Conservation (phyloP, 371 early-diverging fungal species). For the Saksenaea vasiformis region DNA sequence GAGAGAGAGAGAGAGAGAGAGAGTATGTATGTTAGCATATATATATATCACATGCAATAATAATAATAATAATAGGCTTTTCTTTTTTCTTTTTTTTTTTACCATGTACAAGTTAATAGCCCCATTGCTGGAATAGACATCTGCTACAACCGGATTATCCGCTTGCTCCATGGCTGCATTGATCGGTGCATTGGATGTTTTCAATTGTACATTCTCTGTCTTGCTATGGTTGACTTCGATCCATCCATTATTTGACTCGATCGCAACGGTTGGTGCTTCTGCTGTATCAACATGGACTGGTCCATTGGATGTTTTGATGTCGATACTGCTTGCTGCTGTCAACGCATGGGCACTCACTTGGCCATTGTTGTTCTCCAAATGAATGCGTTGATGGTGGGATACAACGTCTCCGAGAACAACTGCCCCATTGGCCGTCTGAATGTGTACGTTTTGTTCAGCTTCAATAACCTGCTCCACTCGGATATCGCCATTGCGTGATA, state of each 20-base stretch:
- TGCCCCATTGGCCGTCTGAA: slow-evolving; percentile 19
- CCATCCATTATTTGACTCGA: background rate
- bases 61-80: background rate
- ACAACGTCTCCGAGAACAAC: background rate
- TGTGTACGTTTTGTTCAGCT: slow-evolving; percentile 6
- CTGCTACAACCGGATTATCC: slow-evolving; percentile 6
- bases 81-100: slow-evolving; percentile 1
- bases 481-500: slow-evolving; percentile 17
- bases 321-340: slow-evolving; percentile 11
- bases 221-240: background rate
- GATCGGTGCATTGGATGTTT: slow-evolving; percentile 24
- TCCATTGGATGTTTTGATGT: slow-evolving; percentile 17
- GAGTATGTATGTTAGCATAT: no score
- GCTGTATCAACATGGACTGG: background rate
- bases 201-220: background rate
- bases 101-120: slow-evolving; percentile 16
- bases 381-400: slow-evolving; percentile 7
- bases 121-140: slow-evolving; percentile 15
- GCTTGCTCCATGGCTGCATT: slow-evolving; percentile 8
- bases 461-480: background rate
- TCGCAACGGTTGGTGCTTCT: background rate
- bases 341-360: slow-evolving; percentile 2
- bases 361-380: slow-evolving; percentile 7
- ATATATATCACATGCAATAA: no score
- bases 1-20: background rate